phyloP scores from a whole-genome alignment of 371 early-diverging fungal genomes.

The Quaeritorhiza haematococci region DNA sequence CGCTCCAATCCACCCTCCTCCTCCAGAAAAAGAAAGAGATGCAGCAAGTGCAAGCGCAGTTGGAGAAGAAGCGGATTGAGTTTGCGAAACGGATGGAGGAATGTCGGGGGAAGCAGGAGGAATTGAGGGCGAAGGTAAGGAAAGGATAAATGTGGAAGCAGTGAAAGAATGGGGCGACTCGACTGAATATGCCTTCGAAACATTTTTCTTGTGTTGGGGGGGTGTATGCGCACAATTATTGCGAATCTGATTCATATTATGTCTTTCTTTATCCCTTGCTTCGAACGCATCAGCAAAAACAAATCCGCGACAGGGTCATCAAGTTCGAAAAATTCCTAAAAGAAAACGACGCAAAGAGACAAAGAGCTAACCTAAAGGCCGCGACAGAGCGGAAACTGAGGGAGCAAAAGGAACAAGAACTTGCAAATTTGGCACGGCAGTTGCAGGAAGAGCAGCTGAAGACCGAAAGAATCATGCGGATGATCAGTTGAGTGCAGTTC shows the following conservation, averaged over 20 bases:
- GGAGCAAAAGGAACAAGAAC: constrained; percentile 48
- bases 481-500: constrained; percentile 25
- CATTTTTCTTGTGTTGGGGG: too few species aligned
- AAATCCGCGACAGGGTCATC: constrained; percentile 48
- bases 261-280: not conserved
- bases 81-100: constrained; percentile 56
- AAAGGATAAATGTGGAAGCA: too few species aligned
- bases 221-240: not conserved
- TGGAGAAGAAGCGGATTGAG: constrained; percentile 46
- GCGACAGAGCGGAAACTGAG: constrained; percentile 40
- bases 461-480: constrained; percentile 20
- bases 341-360: constrained; percentile 57
- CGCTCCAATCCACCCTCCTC: constrained; percentile 48
- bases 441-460: constrained; percentile 33
- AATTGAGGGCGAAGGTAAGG: constrained; percentile 41
- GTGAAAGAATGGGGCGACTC: too few species aligned
- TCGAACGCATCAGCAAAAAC: constrained; percentile 56
- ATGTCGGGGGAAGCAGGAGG: constrained; percentile 52
- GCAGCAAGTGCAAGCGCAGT: constrained; percentile 36
- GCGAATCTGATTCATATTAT: not conserved
- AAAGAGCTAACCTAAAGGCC: constrained; percentile 48
- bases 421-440: constrained; percentile 17
- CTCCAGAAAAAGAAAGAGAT: constrained; percentile 51
- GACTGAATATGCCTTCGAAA: too few species aligned
- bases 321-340: constrained; percentile 58